Evolutionary conservation across 257 asterid genomes (phyloP).

Genomic region (Jasminum sambac): DNA sequence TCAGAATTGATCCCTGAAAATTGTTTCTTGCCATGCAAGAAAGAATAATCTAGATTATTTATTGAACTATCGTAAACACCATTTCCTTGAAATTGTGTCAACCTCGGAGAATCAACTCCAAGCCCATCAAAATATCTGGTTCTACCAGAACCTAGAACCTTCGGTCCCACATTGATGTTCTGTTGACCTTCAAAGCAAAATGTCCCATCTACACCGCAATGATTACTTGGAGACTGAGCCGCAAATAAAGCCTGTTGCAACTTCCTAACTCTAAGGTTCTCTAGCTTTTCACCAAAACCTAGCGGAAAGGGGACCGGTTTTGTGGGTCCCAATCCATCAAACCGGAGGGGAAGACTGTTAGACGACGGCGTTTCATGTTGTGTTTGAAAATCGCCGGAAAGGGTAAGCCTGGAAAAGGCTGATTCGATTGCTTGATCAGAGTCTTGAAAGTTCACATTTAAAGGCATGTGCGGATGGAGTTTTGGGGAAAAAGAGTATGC

Average conservation of each 20-base stretch:
- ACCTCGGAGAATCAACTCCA: constrained; percentile 13
- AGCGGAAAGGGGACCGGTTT: constrained; percentile 4
- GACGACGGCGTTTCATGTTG: constrained; percentile 28
- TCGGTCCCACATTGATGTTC: constrained; percentile 48
- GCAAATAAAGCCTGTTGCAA: constrained; percentile 25
- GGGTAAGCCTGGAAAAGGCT: constrained; percentile 39
- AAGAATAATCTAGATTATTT: constrained; percentile 22
- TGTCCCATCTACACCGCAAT: constrained; percentile 30
- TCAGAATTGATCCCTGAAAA: constrained; percentile 14
- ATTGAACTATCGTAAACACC: constrained; percentile 15
- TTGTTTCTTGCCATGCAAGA: constrained; percentile 63
- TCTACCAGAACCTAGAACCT: constrained; percentile 16
- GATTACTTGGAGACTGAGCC: constrained; percentile 26
- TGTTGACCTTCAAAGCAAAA: constrained; percentile 46
- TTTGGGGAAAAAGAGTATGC: constrained; percentile 4
- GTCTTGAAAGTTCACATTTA: not conserved
- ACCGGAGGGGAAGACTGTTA: constrained; percentile 4
- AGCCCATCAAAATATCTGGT: constrained; percentile 26
- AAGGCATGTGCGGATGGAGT: constrained; percentile 13
- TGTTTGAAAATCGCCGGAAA: constrained; percentile 31
- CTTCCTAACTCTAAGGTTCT: constrained; percentile 23
- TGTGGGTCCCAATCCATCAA: constrained; percentile 1
- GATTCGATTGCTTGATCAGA: constrained; percentile 39
- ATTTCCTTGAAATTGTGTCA: constrained; percentile 25
- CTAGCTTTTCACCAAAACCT: constrained; percentile 22